Conservation (phyloP, 2,329 filamentous ascomycete species). For the Tricladium varicosporioides region DNA sequence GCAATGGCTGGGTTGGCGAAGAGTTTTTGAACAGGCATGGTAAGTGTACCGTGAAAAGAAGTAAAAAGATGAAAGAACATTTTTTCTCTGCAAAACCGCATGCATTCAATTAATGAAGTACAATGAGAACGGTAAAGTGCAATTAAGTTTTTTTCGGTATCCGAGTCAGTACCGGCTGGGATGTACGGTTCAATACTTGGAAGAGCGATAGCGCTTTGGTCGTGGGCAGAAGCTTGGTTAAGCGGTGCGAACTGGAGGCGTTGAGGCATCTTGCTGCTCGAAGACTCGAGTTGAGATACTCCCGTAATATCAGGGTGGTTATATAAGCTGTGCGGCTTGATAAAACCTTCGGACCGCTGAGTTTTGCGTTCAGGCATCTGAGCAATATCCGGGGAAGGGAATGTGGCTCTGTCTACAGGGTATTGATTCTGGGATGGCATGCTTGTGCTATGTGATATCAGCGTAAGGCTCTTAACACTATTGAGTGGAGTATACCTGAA, state of each 20-base stretch:
- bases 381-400: constrained; percentile 40
- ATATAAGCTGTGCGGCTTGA: constrained; percentile 52
- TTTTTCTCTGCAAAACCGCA: constrained; percentile 95
- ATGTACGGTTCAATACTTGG: constrained; percentile 84
- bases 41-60: constrained; percentile 93
- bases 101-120: constrained; percentile 91
- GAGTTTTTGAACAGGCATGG: constrained; percentile 92
- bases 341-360: constrained; percentile 32
- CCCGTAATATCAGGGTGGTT: constrained; percentile 55
- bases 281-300: constrained; percentile 58
- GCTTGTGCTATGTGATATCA: constrained; percentile 26
- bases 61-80: constrained; percentile 94
- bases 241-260: constrained; percentile 60
- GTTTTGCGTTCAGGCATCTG: constrained; percentile 34
- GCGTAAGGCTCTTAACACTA: constrained; percentile 3
- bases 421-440: constrained; percentile 29
- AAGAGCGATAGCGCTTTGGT: constrained; percentile 72
- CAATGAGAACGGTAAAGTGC: constrained; percentile 93
- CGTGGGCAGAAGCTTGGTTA: constrained; percentile 53
- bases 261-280: constrained; percentile 55
- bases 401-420: constrained; percentile 34
- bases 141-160: constrained; percentile 80
- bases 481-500: constrained; percentile 44
- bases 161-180: constrained; percentile 76
- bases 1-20: constrained; percentile 79